Evolutionary conservation across 2,329 filamentous ascomycete species (phyloP), one percentile per base, ranked within the genome.

Genomic region (Pyrenochaeta sp.): DNA sequence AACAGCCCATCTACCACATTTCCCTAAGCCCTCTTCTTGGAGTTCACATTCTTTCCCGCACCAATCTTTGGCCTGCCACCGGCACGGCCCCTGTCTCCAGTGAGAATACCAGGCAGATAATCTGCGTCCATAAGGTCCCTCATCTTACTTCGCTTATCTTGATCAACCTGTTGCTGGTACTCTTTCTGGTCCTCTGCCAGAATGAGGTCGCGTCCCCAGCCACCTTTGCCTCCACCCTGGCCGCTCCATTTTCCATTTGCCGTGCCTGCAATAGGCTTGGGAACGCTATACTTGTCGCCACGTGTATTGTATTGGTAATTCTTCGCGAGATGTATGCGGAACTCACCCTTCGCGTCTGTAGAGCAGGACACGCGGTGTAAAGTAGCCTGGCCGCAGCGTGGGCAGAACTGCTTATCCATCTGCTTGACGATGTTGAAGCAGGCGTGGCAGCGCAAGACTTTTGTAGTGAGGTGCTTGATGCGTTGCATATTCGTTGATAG

Each of bases 231-330:
- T 36, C 92, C 92, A 1, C 86, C 87, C 37, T 81, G 82, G 7
- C 84, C 79, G 48, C 80, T 85, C 75, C 78, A 82, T 75, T 92
- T 92, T 41, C 92, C 92, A 75, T 87, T 96, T 6, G 93, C 79
- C 12, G 85, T 89, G 2, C 95, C 95, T 56, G 90, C 87, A 11
- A 90, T 85, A 0, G 95, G 91, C 79, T 97, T 98, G 1, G 95
- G 95, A 39, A 99, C 87, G 74, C 92, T 96, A 81, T 89, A 99
- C 32, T 91, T 86, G 75, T 97, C 95, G 46, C 95, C 95, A 20
- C 93, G 85, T 64, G 90, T 96, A 78, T 97, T 98, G 88, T 89
- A 97, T 78, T 97, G 92, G 82, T 95, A 97, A 76, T 97, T 97
- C 77, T 88, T 89, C 82, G 96, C 96, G 54, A 99, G 81, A 73